Evolutionary conservation across 1,284 basidiomycete species (phyloP).

Genomic region (Somion occarium): DNA sequence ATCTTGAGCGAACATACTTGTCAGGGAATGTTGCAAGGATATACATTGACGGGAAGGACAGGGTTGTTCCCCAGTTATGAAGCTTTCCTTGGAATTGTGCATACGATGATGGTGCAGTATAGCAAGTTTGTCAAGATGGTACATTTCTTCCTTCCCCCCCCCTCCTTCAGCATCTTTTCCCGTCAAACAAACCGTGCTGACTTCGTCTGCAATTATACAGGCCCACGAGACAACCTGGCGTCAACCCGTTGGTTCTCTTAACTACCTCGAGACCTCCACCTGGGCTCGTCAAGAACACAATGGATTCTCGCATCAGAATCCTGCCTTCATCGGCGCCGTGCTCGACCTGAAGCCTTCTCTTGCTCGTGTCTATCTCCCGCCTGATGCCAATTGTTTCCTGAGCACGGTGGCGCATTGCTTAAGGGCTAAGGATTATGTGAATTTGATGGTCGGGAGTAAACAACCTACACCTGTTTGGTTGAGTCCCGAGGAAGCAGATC

Average conservation of each 20-base stretch:
- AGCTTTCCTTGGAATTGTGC: slow-evolving; percentile 76
- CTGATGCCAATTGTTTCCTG: slow-evolving; percentile 85
- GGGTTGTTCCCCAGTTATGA: slow-evolving; percentile 89
- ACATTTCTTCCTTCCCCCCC: slow-evolving; percentile 19
- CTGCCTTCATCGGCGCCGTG: slow-evolving; percentile 80
- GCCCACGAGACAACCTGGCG: slow-evolving; percentile 76
- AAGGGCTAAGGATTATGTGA: slow-evolving; percentile 79
- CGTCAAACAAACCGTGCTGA: no score
- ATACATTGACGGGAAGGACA: slow-evolving; percentile 77
- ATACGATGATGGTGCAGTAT: slow-evolving; percentile 83
- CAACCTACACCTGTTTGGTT: slow-evolving; percentile 72
- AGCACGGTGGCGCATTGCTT: slow-evolving; percentile 81
- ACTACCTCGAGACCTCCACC: slow-evolving; percentile 84
- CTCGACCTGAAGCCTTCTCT: slow-evolving; percentile 71
- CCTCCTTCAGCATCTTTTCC: neutral
- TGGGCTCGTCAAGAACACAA: slow-evolving; percentile 82
- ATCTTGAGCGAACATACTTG: slow-evolving; percentile 87
- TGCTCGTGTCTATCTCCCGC: slow-evolving; percentile 83
- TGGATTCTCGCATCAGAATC: slow-evolving; percentile 83
- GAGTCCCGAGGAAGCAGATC: slow-evolving; percentile 57
- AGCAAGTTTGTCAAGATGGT: slow-evolving; percentile 80
- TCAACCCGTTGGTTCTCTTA: slow-evolving; percentile 67
- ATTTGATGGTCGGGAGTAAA: slow-evolving; percentile 85
- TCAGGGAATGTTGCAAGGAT: slow-evolving; percentile 85
- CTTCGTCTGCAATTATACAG: slow-evolving; percentile 14